phyloP scores from a whole-genome alignment of 2,329 filamentous ascomycete genomes.

The Leptographium galeiforme region DNA sequence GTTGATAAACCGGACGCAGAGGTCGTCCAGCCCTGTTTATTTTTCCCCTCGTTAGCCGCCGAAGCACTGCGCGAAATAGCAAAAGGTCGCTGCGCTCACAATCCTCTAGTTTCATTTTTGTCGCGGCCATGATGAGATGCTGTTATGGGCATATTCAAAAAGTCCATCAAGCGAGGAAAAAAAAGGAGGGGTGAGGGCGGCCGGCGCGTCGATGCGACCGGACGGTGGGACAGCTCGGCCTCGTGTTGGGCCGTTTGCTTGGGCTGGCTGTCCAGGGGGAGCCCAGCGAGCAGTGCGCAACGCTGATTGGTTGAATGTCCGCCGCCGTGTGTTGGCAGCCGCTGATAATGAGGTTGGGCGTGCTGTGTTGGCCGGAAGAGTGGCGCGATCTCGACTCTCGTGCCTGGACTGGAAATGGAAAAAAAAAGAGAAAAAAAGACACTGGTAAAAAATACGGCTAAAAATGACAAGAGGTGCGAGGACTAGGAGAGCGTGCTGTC shows the following conservation, averaged over 20 bases:
- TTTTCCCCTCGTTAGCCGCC: no score
- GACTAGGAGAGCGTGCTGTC: no score
- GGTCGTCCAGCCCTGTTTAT: conserved; percentile 75
- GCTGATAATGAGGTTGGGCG: no score
- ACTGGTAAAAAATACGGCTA: no score
- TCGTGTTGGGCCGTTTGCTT: not conserved
- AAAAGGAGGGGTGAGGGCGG: not conserved
- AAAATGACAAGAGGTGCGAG: no score
- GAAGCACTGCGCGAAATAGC: not conserved
- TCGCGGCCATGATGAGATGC: conserved; percentile 54
- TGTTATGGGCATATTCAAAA: conserved; percentile 46
- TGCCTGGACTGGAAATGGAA: no score
- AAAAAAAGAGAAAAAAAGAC: no score
- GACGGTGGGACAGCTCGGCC: not conserved
- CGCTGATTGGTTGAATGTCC: no score
- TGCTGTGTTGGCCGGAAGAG: no score
- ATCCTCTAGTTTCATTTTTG: conserved; percentile 79
- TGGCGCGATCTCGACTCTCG: no score
- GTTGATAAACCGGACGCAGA: conserved; percentile 95
- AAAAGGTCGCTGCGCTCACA: conserved; percentile 38
- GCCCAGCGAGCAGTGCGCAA: no score
- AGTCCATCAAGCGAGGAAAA: not conserved
- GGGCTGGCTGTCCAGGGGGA: not conserved
- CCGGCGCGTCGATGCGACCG: not conserved
- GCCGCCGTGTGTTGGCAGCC: no score